Conservation (phyloP, 2,329 filamentous ascomycete genomes). For the Penicillium brasilianum region DNA sequence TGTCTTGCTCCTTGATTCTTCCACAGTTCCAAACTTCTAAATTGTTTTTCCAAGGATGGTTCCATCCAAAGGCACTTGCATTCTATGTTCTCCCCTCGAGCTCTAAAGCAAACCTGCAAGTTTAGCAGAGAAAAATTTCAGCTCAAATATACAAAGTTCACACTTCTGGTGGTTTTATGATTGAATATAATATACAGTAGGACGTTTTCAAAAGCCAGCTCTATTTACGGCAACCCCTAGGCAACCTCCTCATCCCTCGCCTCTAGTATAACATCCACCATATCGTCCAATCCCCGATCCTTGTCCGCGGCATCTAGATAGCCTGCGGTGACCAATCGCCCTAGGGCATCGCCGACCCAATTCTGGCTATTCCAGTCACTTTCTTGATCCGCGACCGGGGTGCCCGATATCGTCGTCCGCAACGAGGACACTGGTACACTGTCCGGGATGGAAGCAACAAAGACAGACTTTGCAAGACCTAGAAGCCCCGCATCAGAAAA, state of each 20-base stretch:
- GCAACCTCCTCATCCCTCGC: slow-evolving; percentile 25
- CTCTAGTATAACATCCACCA: slow-evolving; percentile 28
- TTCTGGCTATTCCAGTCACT: slow-evolving; percentile 32
- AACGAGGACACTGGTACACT: slow-evolving; percentile 3
- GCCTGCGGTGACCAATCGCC: slow-evolving; percentile 17
- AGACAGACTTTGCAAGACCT: slow-evolving; percentile 19
- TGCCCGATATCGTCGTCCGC: slow-evolving; percentile 11
- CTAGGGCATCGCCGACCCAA: slow-evolving; percentile 27
- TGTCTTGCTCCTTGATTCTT: slow-evolving; percentile 11
- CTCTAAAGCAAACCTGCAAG: neutral
- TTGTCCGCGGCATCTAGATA: slow-evolving; percentile 15
- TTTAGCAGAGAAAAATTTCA: neutral
- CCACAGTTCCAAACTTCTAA: slow-evolving; percentile 3
- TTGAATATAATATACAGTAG: neutral
- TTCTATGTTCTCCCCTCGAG: neutral
- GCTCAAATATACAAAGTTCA: neutral
- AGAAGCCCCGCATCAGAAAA: neutral
- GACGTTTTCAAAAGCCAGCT: neutral
- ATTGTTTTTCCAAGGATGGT: slow-evolving; percentile 27
- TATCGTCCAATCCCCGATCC: slow-evolving; percentile 24
- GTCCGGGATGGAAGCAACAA: slow-evolving; percentile 11
- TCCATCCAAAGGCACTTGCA: neutral
- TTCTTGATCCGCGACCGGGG: slow-evolving; percentile 8
- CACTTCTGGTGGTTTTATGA: neutral
- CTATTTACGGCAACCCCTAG: neutral